These are phyloP conservation scores for Saturnispora diversa DNA, from an alignment of 805 yeast species.

Conservation along the genomic window DNA sequence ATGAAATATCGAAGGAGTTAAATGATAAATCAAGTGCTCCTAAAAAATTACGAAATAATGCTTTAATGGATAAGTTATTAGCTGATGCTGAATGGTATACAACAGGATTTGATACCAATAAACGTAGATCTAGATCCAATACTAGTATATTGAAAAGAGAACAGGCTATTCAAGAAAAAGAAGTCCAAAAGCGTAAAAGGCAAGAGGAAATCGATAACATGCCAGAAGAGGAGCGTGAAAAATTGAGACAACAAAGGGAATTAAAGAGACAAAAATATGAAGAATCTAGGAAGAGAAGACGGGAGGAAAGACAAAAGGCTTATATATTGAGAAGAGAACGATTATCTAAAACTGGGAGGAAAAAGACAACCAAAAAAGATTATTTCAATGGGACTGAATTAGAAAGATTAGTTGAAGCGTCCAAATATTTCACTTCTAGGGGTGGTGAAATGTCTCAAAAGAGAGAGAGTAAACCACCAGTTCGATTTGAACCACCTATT, in stretches of 20 bases:
- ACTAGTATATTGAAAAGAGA: not conserved
- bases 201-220: slow-evolving; percentile 14
- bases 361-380: slow-evolving; percentile 4
- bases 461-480: slow-evolving; percentile 20
- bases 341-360: not conserved
- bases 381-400: slow-evolving; percentile 8
- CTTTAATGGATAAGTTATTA: not conserved
- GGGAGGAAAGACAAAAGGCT: slow-evolving; percentile 5
- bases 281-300: slow-evolving; percentile 4
- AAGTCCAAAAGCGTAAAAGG: not conserved
- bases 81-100: slow-evolving; percentile 7
- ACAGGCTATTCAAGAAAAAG: slow-evolving; percentile 1
- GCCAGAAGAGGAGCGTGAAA: slow-evolving; percentile 12
- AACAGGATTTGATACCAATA: not conserved
- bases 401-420: slow-evolving; percentile 21
- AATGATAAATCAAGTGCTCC: no score
- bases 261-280: not conserved
- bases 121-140: not conserved
- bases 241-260: slow-evolving; percentile 10
- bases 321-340: not conserved
- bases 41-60: no score
- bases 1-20: no score
- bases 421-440: slow-evolving; percentile 21
- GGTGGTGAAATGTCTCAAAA: slow-evolving; percentile 18
- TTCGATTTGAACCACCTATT: slow-evolving; percentile 18